Conservation (phyloP, 2,329 filamentous ascomycete genomes). For the Botrytis fabae region DNA sequence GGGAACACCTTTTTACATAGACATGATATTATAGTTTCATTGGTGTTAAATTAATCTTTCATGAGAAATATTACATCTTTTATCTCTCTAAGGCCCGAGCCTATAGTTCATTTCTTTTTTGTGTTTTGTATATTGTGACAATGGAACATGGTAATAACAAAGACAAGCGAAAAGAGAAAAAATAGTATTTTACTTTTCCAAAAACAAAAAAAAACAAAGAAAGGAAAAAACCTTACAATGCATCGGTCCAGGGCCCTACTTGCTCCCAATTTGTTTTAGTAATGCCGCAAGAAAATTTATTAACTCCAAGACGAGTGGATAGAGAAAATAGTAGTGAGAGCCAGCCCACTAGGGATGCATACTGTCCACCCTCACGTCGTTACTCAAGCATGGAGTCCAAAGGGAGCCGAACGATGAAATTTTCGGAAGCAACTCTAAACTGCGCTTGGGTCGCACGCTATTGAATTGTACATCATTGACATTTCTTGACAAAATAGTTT, state of each 20-base stretch:
- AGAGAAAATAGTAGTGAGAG: not conserved
- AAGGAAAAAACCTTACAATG: not conserved
- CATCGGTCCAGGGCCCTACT: not conserved
- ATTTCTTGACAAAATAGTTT: not conserved
- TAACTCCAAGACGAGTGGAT: not conserved
- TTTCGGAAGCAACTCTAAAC: not conserved
- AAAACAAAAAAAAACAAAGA: no score
- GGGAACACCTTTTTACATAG: not conserved
- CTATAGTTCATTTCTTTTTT: not conserved
- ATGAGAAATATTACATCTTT: not conserved
- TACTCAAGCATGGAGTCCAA: not conserved
- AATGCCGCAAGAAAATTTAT: not conserved
- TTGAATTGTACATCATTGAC: conserved; percentile 8
- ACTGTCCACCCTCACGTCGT: not conserved
- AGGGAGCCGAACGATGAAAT: not conserved
- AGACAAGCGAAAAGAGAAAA: not conserved
- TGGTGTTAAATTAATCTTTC: not conserved
- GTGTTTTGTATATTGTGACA: not conserved
- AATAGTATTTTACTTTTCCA: no score
- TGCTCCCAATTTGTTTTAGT: not conserved
- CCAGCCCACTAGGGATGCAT: not conserved
- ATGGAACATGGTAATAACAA: no score
- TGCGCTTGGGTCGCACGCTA: not conserved
- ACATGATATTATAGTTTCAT: conserved; percentile 3
- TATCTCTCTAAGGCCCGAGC: not conserved